These are phyloP conservation scores for Phytophthora citricola DNA, from an alignment of 352 stramenopile genomes.

Conservation along the genomic window DNA sequence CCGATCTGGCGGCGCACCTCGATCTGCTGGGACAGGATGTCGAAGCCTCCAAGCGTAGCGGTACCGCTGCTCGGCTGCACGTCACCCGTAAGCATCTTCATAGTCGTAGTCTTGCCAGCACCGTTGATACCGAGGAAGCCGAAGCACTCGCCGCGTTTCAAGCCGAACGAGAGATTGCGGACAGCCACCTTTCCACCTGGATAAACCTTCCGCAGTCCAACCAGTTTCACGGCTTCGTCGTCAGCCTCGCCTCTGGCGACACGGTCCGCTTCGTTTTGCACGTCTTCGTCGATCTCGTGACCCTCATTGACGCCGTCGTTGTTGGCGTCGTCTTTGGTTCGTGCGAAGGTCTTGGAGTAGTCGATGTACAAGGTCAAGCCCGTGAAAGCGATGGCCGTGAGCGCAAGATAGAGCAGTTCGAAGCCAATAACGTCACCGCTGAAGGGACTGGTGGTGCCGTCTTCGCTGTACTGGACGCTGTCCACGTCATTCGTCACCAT, in stretches of 20 bases:
- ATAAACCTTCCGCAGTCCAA: constrained; percentile 53
- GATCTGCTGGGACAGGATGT: constrained; percentile 77
- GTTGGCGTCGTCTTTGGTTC: constrained; percentile 46
- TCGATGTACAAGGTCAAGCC: constrained; percentile 53
- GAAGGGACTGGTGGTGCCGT: constrained; percentile 34
- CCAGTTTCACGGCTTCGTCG: constrained; percentile 41
- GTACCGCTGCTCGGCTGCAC: constrained; percentile 63
- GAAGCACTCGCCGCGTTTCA: constrained; percentile 92
- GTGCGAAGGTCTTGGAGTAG: constrained; percentile 62
- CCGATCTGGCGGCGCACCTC: constrained; percentile 62
- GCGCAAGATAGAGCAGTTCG: constrained; percentile 52
- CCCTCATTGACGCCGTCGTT: constrained; percentile 31
- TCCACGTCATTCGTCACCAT: background rate
- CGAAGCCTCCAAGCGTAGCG: constrained; percentile 66
- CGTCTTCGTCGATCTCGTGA: constrained; percentile 48
- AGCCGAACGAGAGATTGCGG: constrained; percentile 76
- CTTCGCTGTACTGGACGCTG: constrained; percentile 2
- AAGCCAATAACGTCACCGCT: constrained; percentile 55
- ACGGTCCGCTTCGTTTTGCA: constrained; percentile 43
- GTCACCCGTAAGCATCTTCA: constrained; percentile 95
- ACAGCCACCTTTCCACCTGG: constrained; percentile 78
- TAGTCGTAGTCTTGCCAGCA: constrained; percentile 95
- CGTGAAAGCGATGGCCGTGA: constrained; percentile 46
- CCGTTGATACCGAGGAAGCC: constrained; percentile 96
- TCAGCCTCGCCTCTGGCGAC: constrained; percentile 41